These are phyloP conservation scores for Cladosporium sp. DNA, from an alignment of 2,329 filamentous ascomycete genomes.

Conservation along the genomic window DNA sequence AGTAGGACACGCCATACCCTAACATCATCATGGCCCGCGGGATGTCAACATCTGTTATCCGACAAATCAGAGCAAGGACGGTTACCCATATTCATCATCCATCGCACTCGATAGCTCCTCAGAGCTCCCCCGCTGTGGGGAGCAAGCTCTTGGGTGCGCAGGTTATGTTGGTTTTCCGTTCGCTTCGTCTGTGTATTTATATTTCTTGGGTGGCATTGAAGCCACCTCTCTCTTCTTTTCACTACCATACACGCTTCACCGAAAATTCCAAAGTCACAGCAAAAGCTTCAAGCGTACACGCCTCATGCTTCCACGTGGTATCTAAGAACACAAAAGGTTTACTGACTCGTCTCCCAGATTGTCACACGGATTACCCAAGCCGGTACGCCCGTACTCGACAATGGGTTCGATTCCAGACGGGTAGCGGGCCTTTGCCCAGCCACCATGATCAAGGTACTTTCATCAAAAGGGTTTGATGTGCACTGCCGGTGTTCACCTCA, in stretches of 20 bases:
- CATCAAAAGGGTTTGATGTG: slow-evolving; percentile 11
- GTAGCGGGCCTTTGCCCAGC: slow-evolving; percentile 2
- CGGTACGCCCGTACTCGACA: slow-evolving; percentile 10
- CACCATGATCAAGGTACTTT: slow-evolving; percentile 14
- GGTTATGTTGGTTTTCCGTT: slow-evolving; percentile 7
- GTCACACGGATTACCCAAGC: neutral
- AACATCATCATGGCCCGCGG: too few species aligned
- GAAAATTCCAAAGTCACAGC: neutral
- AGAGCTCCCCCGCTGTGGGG: slow-evolving; percentile 12
- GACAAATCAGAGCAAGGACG: slow-evolving; percentile 4
- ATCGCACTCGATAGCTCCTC: slow-evolving; percentile 10
- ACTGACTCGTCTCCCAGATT: neutral
- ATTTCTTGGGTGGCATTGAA: neutral
- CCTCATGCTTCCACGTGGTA: neutral
- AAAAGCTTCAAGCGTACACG: slow-evolving; percentile 5
- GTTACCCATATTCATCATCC: slow-evolving; percentile 4
- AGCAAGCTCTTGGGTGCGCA: neutral
- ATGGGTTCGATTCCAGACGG: slow-evolving; percentile 14
- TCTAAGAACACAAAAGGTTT: neutral
- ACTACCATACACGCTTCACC: neutral
- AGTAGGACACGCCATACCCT: too few species aligned
- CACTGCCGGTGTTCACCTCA: slow-evolving; percentile 14
- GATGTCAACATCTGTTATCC: neutral
- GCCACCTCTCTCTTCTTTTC: slow-evolving; percentile 2
- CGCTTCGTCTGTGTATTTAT: slow-evolving; percentile 2